phyloP scores from a whole-genome alignment of 306 rosid species.

The Psophocarpus tetragonolobus region DNA sequence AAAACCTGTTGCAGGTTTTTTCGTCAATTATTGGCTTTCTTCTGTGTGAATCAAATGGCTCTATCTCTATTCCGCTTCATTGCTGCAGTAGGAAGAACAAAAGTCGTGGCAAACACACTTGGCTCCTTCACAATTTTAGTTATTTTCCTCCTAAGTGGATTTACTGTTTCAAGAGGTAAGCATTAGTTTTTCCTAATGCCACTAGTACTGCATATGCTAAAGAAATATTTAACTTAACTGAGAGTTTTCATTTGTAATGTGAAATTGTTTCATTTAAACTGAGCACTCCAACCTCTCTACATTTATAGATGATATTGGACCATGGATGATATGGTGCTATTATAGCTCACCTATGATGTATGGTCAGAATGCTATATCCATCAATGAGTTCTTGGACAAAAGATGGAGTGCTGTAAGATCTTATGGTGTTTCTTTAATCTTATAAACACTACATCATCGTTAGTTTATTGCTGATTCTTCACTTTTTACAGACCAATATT shows the following conservation, averaged over 20 bases:
- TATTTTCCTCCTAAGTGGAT: conserved; percentile 79
- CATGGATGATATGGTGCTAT: conserved; percentile 90
- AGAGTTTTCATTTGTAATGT: not conserved
- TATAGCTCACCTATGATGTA: conserved; percentile 90
- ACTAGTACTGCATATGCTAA: not conserved
- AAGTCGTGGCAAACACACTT: conserved; percentile 60
- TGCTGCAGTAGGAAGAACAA: conserved; percentile 81
- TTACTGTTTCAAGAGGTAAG: conserved; percentile 68
- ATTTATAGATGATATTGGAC: conserved; percentile 57
- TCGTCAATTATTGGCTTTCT: conserved; percentile 75
- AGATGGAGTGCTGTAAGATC: conserved; percentile 74
- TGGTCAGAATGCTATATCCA: conserved; percentile 81
- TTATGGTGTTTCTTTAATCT: conserved; percentile 8
- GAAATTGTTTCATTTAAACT: conserved; percentile 1
- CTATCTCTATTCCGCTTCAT: conserved; percentile 77
- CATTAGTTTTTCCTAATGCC: not conserved
- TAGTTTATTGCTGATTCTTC: conserved; percentile 26
- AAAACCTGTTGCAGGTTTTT: conserved; percentile 58
- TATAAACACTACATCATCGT: not conserved
- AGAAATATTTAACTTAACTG: not conserved
- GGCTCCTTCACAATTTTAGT: conserved; percentile 62
- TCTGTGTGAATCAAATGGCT: conserved; percentile 78
- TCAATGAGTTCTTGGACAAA: conserved; percentile 80
- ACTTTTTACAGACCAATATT: conserved; percentile 40
- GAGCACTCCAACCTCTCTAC: not conserved